phyloP scores from a whole-genome alignment of 768 basidiomycete species.

The Leccinum obscurum region DNA sequence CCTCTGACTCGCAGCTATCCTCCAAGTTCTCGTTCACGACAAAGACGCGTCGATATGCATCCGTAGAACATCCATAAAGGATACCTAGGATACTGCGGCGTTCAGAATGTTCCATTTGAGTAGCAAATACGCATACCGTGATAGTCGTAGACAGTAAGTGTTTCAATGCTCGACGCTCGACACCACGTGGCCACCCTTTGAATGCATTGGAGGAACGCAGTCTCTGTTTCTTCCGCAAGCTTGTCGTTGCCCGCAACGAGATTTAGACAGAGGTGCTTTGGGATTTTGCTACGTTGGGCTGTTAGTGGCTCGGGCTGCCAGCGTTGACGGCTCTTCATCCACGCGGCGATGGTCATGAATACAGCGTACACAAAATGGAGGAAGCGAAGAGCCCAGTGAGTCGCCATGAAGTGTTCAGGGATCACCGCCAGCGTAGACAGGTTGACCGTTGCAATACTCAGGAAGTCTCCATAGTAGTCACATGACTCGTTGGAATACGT shows the following conservation, averaged over 20 bases:
- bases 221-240: slow-evolving; percentile 38
- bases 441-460: not conserved
- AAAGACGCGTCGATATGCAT: slow-evolving; percentile 42
- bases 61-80: slow-evolving; percentile 40
- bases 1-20: slow-evolving; percentile 51
- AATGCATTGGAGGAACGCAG: slow-evolving; percentile 52
- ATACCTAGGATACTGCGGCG: slow-evolving; percentile 34
- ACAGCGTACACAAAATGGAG: slow-evolving; percentile 60
- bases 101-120: slow-evolving; percentile 5
- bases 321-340: slow-evolving; percentile 39
- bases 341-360: slow-evolving; percentile 40
- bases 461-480: slow-evolving; percentile 7
- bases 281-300: slow-evolving; percentile 55
- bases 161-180: slow-evolving; percentile 55
- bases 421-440: slow-evolving; percentile 8
- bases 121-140: slow-evolving; percentile 49
- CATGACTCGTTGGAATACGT: slow-evolving; percentile 25
- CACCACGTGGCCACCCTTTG: slow-evolving; percentile 61
- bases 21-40: slow-evolving; percentile 20
- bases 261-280: slow-evolving; percentile 66
- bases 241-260: slow-evolving; percentile 48
- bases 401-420: slow-evolving; percentile 34
- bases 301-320: slow-evolving; percentile 48
- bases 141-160: slow-evolving; percentile 72
- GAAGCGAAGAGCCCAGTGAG: slow-evolving; percentile 48